These are phyloP conservation scores for Salicornia ramosissima DNA, from an alignment of 148 eudicot genomes.

Conservation along the genomic window DNA sequence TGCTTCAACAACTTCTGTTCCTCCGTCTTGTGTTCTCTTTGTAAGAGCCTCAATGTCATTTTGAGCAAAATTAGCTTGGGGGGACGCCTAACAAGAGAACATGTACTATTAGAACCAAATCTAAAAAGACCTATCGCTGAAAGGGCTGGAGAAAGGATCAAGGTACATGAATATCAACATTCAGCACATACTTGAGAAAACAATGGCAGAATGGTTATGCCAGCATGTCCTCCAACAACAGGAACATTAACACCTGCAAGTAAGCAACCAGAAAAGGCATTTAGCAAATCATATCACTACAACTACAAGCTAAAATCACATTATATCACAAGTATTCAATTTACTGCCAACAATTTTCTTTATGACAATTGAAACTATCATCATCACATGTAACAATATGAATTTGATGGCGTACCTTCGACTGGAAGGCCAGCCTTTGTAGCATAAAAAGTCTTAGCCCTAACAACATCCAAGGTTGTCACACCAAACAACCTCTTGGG, in stretches of 20 bases:
- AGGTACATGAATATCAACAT: background rate
- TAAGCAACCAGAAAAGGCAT: background rate
- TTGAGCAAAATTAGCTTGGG: slow-evolving; percentile 58
- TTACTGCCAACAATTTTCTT: background rate
- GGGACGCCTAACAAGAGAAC: slow-evolving; percentile 53
- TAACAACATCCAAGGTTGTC: slow-evolving; percentile 85
- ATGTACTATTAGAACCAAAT: background rate
- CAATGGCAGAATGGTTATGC: slow-evolving; percentile 86
- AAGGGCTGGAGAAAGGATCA: background rate
- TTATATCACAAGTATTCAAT: background rate
- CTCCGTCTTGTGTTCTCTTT: slow-evolving; percentile 91
- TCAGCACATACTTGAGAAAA: slow-evolving; percentile 69
- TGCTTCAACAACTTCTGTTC: slow-evolving; percentile 92
- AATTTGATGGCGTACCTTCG: slow-evolving; percentile 39
- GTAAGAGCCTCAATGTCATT: slow-evolving; percentile 63
- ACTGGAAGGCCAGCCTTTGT: slow-evolving; percentile 63
- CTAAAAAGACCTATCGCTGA: background rate
- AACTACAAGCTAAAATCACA: background rate
- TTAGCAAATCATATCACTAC: background rate
- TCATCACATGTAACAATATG: background rate
- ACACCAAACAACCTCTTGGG: slow-evolving; percentile 89
- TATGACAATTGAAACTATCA: background rate
- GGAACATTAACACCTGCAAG: slow-evolving; percentile 80
- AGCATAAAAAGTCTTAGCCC: slow-evolving; percentile 92
- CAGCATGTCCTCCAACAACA: slow-evolving; percentile 97